Conservation (phyloP, 805 yeast species). For the Hanseniaspora vineae region DNA sequence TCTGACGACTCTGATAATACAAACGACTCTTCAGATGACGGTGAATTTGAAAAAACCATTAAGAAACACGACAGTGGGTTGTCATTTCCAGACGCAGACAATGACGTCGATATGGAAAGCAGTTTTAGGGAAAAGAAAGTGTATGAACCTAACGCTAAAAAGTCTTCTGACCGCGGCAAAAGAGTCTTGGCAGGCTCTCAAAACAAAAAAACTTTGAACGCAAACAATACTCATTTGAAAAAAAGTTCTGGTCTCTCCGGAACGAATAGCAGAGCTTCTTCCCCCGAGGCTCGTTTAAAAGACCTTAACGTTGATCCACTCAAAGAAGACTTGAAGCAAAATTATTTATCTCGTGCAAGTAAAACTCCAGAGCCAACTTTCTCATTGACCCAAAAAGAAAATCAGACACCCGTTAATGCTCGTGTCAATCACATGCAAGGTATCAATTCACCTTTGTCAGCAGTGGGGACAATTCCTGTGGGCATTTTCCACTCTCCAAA, state of each 20-base stretch:
- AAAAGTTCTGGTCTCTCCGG: too few relatives aligned
- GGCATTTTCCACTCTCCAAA: not conserved
- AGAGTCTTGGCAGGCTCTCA: constrained; percentile 5
- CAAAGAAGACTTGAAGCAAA: not conserved
- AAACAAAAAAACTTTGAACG: not conserved
- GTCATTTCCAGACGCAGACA: not conserved
- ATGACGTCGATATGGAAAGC: not conserved
- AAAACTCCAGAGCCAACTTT: not conserved
- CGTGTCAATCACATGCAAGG: not conserved
- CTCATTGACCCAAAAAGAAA: constrained; percentile 1
- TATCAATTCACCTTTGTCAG: not conserved
- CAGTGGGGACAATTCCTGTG: not conserved
- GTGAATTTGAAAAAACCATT: not conserved
- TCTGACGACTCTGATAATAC: not conserved
- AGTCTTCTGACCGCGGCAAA: not conserved
- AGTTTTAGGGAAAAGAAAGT: constrained; percentile 3
- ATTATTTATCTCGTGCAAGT: not conserved
- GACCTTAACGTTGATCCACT: not conserved
- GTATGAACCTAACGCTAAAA: not conserved
- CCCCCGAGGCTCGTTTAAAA: constrained; percentile 7
- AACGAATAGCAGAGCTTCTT: constrained; percentile 1
- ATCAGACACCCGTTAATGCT: constrained; percentile 4
- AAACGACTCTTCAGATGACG: not conserved
- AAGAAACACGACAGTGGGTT: not conserved
- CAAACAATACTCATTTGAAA: too few relatives aligned